Evolutionary conservation across 345 rosid genomes (phyloP).

Genomic region (Excoecaria cochinchinensis): DNA sequence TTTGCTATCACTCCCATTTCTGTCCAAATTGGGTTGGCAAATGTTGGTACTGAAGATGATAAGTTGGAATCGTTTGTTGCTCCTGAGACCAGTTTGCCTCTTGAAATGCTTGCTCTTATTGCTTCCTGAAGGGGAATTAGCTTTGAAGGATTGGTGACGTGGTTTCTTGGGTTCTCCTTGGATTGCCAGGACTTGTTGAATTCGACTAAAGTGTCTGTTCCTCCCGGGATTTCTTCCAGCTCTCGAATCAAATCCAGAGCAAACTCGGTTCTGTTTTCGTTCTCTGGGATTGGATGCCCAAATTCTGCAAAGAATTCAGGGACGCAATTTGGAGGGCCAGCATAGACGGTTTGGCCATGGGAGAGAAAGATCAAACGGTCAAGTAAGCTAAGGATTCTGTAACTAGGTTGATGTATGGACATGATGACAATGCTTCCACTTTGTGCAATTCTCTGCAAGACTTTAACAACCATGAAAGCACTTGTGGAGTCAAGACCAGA

Average conservation of each 20-base stretch:
- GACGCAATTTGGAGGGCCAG: conserved; percentile 18
- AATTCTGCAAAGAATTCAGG: conserved; percentile 27
- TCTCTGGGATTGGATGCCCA: conserved; percentile 30
- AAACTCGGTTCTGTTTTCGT: conserved; percentile 29
- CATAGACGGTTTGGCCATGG: conserved; percentile 26
- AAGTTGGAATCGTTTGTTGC: conserved; percentile 19
- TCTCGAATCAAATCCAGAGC: conserved; percentile 33
- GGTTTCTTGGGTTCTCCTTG: conserved; percentile 2
- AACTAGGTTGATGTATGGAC: conserved; percentile 40
- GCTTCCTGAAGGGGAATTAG: conserved; percentile 20
- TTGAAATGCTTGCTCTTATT: conserved; percentile 26
- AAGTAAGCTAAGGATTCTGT: conserved; percentile 31
- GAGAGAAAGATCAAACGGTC: conserved; percentile 36
- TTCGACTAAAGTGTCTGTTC: conserved; percentile 27
- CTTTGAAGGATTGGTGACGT: neutral
- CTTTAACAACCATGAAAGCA: conserved; percentile 39
- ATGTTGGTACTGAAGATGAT: conserved; percentile 24
- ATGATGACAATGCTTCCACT: conserved; percentile 44
- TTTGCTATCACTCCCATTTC: conserved; percentile 29
- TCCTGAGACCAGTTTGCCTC: conserved; percentile 29
- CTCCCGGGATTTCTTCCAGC: conserved; percentile 27
- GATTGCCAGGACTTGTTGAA: conserved; percentile 31
- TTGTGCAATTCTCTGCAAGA: conserved; percentile 34
- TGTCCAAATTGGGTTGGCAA: conserved; percentile 34
- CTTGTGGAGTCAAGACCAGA: conserved; percentile 45